A percentile compares a stretch with the other conserved stretches of the same genome.
These are phyloP conservation scores for Fusarium veterinarium DNA, from an alignment of 2,329 filamentous ascomycete species.

Conservation along the genomic window DNA sequence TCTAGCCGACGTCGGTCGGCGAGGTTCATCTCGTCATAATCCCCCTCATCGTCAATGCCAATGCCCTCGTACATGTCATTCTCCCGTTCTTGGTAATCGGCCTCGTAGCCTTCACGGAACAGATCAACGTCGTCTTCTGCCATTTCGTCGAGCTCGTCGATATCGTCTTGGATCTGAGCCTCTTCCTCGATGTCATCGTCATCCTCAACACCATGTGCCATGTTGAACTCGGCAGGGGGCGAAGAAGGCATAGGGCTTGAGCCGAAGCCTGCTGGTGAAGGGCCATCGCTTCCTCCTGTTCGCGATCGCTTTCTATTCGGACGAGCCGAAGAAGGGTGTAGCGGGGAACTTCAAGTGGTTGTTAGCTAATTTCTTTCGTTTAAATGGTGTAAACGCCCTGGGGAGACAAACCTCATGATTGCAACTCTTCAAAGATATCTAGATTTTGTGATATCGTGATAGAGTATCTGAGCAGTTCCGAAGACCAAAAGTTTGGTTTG, in stretches of 20 bases:
- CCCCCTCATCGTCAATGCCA: conserved; percentile 81
- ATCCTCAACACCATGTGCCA: conserved; percentile 75
- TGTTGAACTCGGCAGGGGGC: conserved; percentile 68
- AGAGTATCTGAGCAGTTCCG: background rate
- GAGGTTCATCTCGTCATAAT: conserved; percentile 77
- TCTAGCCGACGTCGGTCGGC: conserved; percentile 77
- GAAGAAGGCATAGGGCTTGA: conserved; percentile 76
- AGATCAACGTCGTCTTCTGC: conserved; percentile 85
- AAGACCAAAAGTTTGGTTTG: conserved; percentile 4
- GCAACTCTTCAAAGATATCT: conserved; percentile 3
- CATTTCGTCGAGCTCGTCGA: conserved; percentile 83
- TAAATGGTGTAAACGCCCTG: background rate
- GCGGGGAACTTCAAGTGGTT: conserved; percentile 74
- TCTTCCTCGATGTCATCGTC: conserved; percentile 80
- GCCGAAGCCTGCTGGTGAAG: conserved; percentile 62
- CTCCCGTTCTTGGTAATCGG: conserved; percentile 75
- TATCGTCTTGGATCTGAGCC: conserved; percentile 76
- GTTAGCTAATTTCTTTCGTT: conserved; percentile 18
- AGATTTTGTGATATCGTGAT: conserved; percentile 10
- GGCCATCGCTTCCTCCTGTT: conserved; percentile 61
- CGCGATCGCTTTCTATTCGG: conserved; percentile 67
- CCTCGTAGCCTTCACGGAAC: conserved; percentile 79
- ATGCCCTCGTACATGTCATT: conserved; percentile 76
- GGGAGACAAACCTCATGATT: conserved; percentile 29
- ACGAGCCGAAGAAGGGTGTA: conserved; percentile 78